Evolutionary conservation across 148 eudicot genomes (phyloP).

Genomic region (Nepenthes gracilis): DNA sequence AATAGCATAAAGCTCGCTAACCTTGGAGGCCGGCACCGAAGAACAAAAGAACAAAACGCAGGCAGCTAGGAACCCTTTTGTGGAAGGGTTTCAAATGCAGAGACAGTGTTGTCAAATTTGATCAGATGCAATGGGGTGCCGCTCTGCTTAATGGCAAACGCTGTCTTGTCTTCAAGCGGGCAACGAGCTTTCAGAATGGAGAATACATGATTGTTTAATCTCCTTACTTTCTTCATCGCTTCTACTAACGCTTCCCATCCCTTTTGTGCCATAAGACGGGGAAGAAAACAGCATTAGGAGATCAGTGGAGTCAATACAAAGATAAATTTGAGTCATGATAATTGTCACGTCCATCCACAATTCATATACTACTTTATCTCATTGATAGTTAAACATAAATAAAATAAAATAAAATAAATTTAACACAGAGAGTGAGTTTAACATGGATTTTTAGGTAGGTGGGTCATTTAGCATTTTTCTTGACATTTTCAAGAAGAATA

Average conservation of each 20-base stretch:
- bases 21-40: no score
- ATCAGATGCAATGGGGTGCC: conserved; percentile 89
- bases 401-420: no score
- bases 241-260: conserved; percentile 73
- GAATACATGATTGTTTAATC: conserved; percentile 90
- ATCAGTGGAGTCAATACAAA: background rate
- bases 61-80: conserved; percentile 50
- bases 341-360: no score
- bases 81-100: conserved; percentile 93
- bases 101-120: conserved; percentile 89
- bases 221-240: conserved; percentile 97
- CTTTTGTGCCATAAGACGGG: conserved; percentile 21
- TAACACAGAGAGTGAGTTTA: no score
- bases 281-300: background rate
- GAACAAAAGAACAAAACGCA: no score
- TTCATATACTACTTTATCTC: no score
- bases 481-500: no score
- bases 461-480: no score
- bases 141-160: conserved; percentile 96
- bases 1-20: no score
- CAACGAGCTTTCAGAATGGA: conserved; percentile 97
- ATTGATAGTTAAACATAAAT: no score
- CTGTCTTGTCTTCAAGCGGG: conserved; percentile 95
- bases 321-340: no score
- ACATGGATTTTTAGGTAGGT: no score